Percentiles rank a stretch among this genome's conserved stretches.
These are phyloP conservation scores for Globisporangium cystogenes DNA, from an alignment of 352 stramenopile species.

Conservation along the genomic window DNA sequence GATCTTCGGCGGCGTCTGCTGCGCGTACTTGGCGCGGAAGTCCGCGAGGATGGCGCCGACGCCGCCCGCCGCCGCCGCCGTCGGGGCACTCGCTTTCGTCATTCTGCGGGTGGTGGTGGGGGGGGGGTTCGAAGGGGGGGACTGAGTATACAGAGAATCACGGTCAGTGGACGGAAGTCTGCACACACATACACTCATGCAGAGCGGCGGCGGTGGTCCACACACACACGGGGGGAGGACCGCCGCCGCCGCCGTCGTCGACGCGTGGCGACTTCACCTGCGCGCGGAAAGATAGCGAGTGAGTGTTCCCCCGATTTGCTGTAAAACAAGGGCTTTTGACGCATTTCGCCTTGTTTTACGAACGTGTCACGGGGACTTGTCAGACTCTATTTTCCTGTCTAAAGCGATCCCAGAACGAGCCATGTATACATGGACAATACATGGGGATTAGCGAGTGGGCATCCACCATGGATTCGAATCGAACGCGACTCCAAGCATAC, in stretches of 20 bases:
- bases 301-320: neutral
- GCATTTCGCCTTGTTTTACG: neutral
- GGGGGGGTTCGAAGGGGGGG: neutral
- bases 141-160: neutral
- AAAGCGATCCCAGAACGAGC: neutral
- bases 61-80: slow-evolving; percentile 24
- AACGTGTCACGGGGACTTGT: neutral
- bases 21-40: slow-evolving; percentile 70
- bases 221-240: too few species aligned
- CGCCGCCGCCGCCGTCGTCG: neutral
- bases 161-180: neutral
- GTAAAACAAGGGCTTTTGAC: neutral
- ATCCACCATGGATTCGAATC: neutral
- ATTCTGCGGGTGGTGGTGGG: neutral
- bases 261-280: slow-evolving; percentile 15
- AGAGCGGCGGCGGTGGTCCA: too few species aligned
- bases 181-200: neutral
- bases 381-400: neutral
- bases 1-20: slow-evolving; percentile 85
- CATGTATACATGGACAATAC: too few species aligned
- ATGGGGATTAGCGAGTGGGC: too few species aligned
- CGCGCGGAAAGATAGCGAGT: slow-evolving; percentile 15
- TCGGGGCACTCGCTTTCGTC: slow-evolving; percentile 27
- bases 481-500: neutral
- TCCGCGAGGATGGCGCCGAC: slow-evolving; percentile 55